Percentiles rank a stretch among this genome's conserved stretches.
These are phyloP conservation scores for Orbilia oligospora DNA, from an alignment of 2,329 filamentous ascomycete species.

Conservation along the genomic window DNA sequence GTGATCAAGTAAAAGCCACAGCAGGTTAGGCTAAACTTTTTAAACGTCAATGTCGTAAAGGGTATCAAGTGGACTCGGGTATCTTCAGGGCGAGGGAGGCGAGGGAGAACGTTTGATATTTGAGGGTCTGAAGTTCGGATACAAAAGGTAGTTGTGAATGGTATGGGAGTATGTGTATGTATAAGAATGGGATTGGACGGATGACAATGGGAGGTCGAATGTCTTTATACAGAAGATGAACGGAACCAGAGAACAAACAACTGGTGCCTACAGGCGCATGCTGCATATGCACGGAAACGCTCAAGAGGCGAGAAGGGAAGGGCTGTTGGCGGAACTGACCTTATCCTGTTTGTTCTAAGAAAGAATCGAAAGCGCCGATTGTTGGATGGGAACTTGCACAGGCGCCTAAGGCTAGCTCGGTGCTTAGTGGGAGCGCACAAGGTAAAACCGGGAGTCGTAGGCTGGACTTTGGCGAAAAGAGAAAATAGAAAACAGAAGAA, in stretches of 20 bases:
- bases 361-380: slow-evolving; percentile 48
- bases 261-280: slow-evolving; percentile 42
- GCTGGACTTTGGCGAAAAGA: slow-evolving; percentile 38
- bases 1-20: slow-evolving; percentile 25
- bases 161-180: background rate
- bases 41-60: slow-evolving; percentile 58
- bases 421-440: slow-evolving; percentile 58
- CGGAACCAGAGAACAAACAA: slow-evolving; percentile 46
- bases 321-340: slow-evolving; percentile 48
- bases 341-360: slow-evolving; percentile 53
- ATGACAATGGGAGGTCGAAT: slow-evolving; percentile 45
- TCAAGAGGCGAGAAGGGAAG: slow-evolving; percentile 52
- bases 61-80: slow-evolving; percentile 43
- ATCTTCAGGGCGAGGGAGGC: background rate
- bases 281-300: slow-evolving; percentile 57
- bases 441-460: slow-evolving; percentile 45
- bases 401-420: slow-evolving; percentile 60
- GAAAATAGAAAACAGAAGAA: slow-evolving; percentile 14
- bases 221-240: slow-evolving; percentile 56
- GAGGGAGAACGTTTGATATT: background rate
- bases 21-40: slow-evolving; percentile 30
- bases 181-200: slow-evolving; percentile 25
- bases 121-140: slow-evolving; percentile 19
- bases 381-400: slow-evolving; percentile 59
- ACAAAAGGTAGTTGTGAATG: slow-evolving; percentile 15